Conservation (phyloP, 345 rosid genomes). For the Mercurialis annua region DNA sequence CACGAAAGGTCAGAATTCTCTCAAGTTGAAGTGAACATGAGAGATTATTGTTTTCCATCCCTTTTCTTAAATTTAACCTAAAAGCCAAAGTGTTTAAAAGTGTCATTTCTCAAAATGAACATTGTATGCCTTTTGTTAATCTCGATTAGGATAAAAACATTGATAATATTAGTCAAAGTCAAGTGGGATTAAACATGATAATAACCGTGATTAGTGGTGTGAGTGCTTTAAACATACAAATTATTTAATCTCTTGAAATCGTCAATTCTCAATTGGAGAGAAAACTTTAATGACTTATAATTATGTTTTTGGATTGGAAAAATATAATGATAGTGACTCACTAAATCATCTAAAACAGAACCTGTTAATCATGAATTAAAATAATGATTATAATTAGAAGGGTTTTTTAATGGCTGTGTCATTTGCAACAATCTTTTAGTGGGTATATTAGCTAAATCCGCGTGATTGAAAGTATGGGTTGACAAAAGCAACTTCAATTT, state of each 20-base stretch:
- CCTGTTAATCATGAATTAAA: too few relatives aligned
- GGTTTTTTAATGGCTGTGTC: not conserved
- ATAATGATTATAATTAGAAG: not conserved
- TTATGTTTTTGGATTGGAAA: not conserved
- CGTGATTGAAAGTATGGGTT: too few relatives aligned
- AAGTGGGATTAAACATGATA: not conserved
- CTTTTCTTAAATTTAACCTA: too few relatives aligned
- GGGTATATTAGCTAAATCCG: too few relatives aligned
- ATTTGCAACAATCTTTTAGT: not conserved
- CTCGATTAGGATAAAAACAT: not conserved
- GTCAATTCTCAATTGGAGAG: not conserved
- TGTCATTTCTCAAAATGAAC: not conserved
- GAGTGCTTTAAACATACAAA: not conserved
- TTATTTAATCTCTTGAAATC: not conserved
- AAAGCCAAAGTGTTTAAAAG: not conserved
- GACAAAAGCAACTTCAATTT: too few relatives aligned
- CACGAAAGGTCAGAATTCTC: too few relatives aligned
- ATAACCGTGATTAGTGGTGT: constrained; percentile 17
- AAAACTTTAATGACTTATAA: not conserved
- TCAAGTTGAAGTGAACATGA: too few relatives aligned
- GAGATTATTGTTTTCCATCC: too few relatives aligned
- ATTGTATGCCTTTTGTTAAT: not conserved
- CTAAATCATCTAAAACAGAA: not conserved
- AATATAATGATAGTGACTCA: constrained; percentile 5
- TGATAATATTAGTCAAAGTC: not conserved